Percentiles rank a stretch among this genome's conserved stretches.
phyloP scores from a whole-genome alignment of 164 flowering plant genomes.

The Pachysandra terminalis region DNA sequence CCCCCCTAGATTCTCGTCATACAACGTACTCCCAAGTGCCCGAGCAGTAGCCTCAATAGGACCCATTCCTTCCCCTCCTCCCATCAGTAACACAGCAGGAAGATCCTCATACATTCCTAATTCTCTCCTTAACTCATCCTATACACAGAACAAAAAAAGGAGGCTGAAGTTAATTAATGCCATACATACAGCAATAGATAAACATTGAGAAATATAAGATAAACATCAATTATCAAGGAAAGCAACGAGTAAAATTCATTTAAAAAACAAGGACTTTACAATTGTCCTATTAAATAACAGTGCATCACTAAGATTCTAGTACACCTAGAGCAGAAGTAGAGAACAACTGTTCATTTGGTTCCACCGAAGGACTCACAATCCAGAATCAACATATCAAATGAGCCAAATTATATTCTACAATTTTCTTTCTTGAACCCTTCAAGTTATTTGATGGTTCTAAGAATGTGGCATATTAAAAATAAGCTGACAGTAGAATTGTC shows the following conservation, averaged over 20 bases:
- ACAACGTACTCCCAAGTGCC: constrained; percentile 73
- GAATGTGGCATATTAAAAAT: neutral
- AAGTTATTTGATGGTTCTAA: neutral
- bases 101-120: constrained; percentile 91
- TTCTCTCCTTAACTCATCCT: constrained; percentile 75
- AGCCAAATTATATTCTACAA: neutral
- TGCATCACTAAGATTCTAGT: neutral
- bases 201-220: neutral
- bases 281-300: neutral
- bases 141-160: too few relatives aligned
- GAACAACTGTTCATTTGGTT: neutral
- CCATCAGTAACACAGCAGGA: constrained; percentile 94
- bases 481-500: too few relatives aligned
- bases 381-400: neutral
- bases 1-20: constrained; percentile 64
- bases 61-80: constrained; percentile 99
- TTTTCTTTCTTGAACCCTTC: neutral
- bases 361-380: neutral
- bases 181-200: neutral
- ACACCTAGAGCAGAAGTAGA: neutral
- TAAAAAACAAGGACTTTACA: too few relatives aligned
- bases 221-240: neutral
- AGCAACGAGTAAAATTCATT: too few relatives aligned
- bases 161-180: too few relatives aligned
- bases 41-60: constrained; percentile 96